Percentiles rank a stretch among this genome's conserved stretches.
Conservation (phyloP, 2,329 filamentous ascomycete genomes). For the Waltergamsia citrina region DNA sequence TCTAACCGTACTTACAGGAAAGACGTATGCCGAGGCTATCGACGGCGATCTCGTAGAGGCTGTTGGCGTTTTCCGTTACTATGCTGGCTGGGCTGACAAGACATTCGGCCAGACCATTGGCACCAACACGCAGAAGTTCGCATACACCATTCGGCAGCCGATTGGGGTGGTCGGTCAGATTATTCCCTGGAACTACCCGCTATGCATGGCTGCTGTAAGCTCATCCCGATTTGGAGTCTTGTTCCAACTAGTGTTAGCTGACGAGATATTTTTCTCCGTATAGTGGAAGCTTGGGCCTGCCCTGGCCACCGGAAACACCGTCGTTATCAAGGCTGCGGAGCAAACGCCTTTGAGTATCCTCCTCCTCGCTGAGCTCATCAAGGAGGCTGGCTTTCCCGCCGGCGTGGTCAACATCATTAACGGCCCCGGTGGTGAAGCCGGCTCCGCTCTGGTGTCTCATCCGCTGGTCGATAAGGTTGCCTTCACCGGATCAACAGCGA, state of each 20-base stretch:
- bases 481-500: slow-evolving; percentile 62
- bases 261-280: too few species aligned
- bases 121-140: slow-evolving; percentile 51
- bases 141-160: slow-evolving; percentile 60
- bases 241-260: too few species aligned
- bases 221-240: too few species aligned
- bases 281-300: slow-evolving; percentile 66
- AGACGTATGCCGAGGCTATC: slow-evolving; percentile 50
- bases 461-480: slow-evolving; percentile 59
- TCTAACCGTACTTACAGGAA: slow-evolving; percentile 44
- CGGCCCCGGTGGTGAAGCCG: slow-evolving; percentile 54
- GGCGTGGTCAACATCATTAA: slow-evolving; percentile 65
- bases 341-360: slow-evolving; percentile 51
- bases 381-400: slow-evolving; percentile 62
- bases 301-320: slow-evolving; percentile 47
- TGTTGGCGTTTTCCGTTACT: slow-evolving; percentile 45
- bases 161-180: slow-evolving; percentile 60
- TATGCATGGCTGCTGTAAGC: slow-evolving; percentile 3
- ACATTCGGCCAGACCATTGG: slow-evolving; percentile 60
- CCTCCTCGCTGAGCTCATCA: slow-evolving; percentile 52
- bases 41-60: slow-evolving; percentile 43
- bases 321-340: slow-evolving; percentile 51
- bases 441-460: slow-evolving; percentile 54
- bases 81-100: slow-evolving; percentile 64
- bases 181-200: slow-evolving; percentile 65